Evolutionary conservation across 1,139 yeast genomes (phyloP).

Genomic region (Arxiozyma bovina): DNA sequence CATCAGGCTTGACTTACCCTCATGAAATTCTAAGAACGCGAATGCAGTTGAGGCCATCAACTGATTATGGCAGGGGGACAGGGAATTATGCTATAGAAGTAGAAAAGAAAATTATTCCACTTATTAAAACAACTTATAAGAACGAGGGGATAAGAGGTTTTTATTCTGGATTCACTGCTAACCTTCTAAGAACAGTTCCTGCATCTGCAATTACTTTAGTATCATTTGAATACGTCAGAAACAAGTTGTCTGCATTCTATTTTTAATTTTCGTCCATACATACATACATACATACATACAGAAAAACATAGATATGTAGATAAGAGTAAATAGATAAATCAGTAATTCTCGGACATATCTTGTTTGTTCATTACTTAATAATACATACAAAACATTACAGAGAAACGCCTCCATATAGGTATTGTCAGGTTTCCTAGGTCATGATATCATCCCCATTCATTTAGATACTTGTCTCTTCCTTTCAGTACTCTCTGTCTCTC

Average conservation of each 20-base stretch:
- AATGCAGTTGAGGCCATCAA: constrained; percentile 48
- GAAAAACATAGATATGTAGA: no score
- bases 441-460: not conserved
- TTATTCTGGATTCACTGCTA: constrained; percentile 83
- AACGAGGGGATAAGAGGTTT: constrained; percentile 78
- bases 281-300: not conserved
- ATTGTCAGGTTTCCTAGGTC: no score
- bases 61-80: not conserved
- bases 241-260: constrained; percentile 15
- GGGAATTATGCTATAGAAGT: constrained; percentile 19
- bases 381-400: not conserved
- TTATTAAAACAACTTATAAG: constrained; percentile 45
- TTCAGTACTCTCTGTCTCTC: not conserved
- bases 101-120: constrained; percentile 34
- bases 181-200: constrained; percentile 85
- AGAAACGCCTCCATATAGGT: not conserved
- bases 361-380: no score
- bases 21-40: constrained; percentile 93
- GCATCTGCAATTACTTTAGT: constrained; percentile 90
- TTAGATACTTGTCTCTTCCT: no score
- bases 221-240: constrained; percentile 81
- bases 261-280: not conserved
- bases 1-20: constrained; percentile 85
- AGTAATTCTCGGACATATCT: no score
- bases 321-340: not conserved